A percentile compares a stretch with the other conserved stretches of the same genome.
phyloP scores from a whole-genome alignment of 345 rosid genomes.

The Eutrema yunnanense region DNA sequence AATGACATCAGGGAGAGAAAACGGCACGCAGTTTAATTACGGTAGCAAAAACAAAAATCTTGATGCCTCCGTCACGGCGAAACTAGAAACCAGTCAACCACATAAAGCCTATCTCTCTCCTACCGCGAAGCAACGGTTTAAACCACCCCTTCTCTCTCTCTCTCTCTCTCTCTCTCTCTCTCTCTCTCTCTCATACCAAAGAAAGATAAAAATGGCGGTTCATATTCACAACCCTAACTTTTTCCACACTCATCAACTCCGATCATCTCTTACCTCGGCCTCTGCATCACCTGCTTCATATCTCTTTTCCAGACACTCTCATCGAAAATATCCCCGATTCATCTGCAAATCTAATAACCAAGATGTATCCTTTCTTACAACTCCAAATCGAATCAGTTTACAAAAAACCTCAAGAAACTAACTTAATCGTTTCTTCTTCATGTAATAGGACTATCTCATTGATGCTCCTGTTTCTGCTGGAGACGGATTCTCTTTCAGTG shows the following conservation, averaged over 20 bases:
- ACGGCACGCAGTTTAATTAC: no score
- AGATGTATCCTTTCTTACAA: constrained; percentile 34
- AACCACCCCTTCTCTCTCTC: constrained; percentile 13
- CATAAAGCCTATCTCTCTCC: constrained; percentile 2
- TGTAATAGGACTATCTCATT: constrained; percentile 66
- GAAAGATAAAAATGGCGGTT: constrained; percentile 18
- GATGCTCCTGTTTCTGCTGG: constrained; percentile 86
- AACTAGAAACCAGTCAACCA: not conserved
- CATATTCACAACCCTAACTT: constrained; percentile 30
- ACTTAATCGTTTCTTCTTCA: not conserved
- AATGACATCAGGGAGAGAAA: no score
- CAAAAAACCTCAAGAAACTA: not conserved
- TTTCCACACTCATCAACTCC: constrained; percentile 24
- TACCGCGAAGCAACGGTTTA: constrained; percentile 17
- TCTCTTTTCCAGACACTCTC: constrained; percentile 1
- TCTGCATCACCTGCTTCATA: constrained; percentile 11
- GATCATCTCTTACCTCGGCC: constrained; percentile 9
- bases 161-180: not conserved
- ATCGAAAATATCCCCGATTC: constrained; percentile 30
- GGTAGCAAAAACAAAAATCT: no score
- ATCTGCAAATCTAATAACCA: constrained; percentile 40
- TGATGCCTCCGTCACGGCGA: no score
- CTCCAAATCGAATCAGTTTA: not conserved
- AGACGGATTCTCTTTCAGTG: constrained; percentile 92
- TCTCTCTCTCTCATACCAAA: not conserved